Evolutionary conservation across 345 rosid genomes (phyloP).

Genomic region (Cochlearia excelsa): DNA sequence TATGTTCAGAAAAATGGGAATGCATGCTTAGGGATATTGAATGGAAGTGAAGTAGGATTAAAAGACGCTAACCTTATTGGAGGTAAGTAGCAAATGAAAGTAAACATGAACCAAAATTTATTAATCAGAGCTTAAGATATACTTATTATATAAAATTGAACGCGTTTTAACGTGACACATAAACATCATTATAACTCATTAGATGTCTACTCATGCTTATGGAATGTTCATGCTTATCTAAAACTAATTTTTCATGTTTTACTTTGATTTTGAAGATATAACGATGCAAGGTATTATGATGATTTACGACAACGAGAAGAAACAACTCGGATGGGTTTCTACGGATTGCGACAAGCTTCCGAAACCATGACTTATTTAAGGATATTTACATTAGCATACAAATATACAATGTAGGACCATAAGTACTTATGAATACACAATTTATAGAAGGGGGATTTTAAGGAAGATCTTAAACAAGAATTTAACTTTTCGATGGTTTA

Average conservation of each 20-base stretch:
- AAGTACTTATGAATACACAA: no score
- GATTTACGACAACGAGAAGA: conserved; percentile 63
- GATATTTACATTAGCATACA: no score
- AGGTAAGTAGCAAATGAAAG: conserved; percentile 40
- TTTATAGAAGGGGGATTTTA: no score
- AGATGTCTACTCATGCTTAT: no score
- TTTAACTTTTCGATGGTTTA: no score
- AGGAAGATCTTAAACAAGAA: no score
- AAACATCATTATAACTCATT: no score
- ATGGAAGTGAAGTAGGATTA: conserved; percentile 55
- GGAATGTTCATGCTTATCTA: no score
- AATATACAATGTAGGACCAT: no score
- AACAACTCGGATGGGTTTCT: conserved; percentile 66
- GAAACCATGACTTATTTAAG: conserved; percentile 29
- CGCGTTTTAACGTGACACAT: no score
- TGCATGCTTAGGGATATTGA: conserved; percentile 70
- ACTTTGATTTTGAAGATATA: conserved; percentile 37
- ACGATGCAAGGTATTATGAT: conserved; percentile 59
- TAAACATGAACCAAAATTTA: neutral
- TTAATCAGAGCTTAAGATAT: no score
- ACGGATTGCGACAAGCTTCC: conserved; percentile 54
- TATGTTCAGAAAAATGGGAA: conserved; percentile 53
- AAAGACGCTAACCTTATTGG: conserved; percentile 51
- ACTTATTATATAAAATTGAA: no score
- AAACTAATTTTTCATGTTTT: neutral